Evolutionary conservation across 208 protist species (phyloP).

Genomic region (Acanthamoeba healyi): DNA sequence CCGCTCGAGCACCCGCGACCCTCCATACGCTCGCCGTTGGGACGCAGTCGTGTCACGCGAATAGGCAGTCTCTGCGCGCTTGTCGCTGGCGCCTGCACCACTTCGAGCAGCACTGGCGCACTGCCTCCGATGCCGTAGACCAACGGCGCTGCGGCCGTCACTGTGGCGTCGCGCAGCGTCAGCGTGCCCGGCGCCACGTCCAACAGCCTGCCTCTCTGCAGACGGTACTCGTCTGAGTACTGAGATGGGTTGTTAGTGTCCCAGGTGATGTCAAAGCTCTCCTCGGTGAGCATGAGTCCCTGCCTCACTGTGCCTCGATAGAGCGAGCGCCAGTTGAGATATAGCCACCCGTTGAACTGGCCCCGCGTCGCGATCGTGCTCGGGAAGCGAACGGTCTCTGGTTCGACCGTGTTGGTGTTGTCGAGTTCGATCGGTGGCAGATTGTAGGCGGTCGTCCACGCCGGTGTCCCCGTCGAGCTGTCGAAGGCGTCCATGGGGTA

Average conservation of each 20-base stretch:
- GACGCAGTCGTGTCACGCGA: not conserved
- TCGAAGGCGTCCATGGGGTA: not conserved
- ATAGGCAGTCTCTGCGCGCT: not conserved
- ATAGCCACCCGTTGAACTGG: not conserved
- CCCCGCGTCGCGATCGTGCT: not conserved
- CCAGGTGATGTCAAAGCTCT: not conserved
- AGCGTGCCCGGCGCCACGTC: not conserved
- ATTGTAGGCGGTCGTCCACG: not conserved
- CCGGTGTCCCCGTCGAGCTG: not conserved
- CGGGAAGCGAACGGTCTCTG: not conserved
- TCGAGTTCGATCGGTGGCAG: not conserved
- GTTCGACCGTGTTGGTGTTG: no score
- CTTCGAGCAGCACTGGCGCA: not conserved
- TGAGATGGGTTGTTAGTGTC: not conserved
- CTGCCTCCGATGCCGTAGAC: not conserved
- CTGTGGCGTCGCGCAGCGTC: not conserved
- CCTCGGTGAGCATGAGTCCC: not conserved
- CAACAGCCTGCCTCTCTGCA: not conserved
- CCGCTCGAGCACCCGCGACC: not conserved
- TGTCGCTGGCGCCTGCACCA: not conserved
- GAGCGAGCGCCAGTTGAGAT: not conserved
- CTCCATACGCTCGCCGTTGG: conserved; percentile 4
- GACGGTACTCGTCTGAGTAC: not conserved
- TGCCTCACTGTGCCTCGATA: not conserved
- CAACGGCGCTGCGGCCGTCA: not conserved